These are phyloP conservation scores for Solanum commersonii DNA, from an alignment of 257 asterid genomes.

Conservation along the genomic window DNA sequence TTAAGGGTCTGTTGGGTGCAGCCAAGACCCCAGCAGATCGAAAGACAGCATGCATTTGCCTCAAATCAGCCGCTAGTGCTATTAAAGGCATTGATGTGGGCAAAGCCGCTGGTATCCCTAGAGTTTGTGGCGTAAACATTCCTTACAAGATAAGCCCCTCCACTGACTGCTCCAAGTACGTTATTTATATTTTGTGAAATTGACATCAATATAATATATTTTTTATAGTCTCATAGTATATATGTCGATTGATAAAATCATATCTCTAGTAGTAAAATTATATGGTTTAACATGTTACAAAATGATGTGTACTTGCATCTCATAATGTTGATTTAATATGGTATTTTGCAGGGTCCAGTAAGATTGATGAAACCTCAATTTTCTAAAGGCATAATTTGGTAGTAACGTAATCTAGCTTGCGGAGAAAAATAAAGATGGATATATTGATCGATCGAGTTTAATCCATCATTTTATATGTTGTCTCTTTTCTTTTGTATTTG, in stretches of 20 bases:
- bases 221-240: too few relatives aligned
- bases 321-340: not conserved
- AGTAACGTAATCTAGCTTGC: not conserved
- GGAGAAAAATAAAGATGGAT: not conserved
- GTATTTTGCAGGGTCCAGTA: not conserved
- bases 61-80: not conserved
- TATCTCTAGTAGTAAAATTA: too few relatives aligned
- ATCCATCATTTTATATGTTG: not conserved
- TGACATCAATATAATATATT: too few relatives aligned
- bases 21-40: conserved; percentile 5
- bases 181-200: not conserved
- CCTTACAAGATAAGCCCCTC: conserved; percentile 10
- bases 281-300: not conserved
- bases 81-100: not conserved
- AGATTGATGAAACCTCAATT: not conserved
- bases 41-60: conserved; percentile 7
- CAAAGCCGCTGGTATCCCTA: conserved; percentile 7
- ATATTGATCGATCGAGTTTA: not conserved
- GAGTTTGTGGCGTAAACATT: not conserved
- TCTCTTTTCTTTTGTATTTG: not conserved
- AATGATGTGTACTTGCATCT: too few relatives aligned
- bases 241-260: too few relatives aligned
- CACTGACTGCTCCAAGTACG: conserved; percentile 13
- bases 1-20: not conserved
- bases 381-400: not conserved